Evolutionary conservation across 1,284 basidiomycete genomes (phyloP).

Genomic region (Sanghuangporus baumii): DNA sequence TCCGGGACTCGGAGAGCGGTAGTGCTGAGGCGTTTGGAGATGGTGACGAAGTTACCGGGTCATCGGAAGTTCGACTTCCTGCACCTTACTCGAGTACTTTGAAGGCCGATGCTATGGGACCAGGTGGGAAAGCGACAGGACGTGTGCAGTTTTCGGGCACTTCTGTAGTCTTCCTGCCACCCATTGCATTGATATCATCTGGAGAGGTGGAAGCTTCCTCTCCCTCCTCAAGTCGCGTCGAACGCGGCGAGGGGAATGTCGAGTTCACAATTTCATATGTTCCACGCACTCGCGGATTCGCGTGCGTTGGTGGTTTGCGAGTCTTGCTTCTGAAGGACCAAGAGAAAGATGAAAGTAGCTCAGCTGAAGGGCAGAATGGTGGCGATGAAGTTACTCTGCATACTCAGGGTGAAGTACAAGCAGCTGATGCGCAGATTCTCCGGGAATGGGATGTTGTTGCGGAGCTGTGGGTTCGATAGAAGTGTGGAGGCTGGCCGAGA

Average conservation of each 20-base stretch:
- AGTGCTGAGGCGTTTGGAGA: conserved; percentile 7
- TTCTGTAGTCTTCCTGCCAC: conserved; percentile 43
- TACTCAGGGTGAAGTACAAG: conserved; percentile 18
- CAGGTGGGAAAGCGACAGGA: not conserved
- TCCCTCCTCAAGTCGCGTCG: conserved; percentile 20
- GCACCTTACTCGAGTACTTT: conserved; percentile 5
- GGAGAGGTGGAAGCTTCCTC: not conserved
- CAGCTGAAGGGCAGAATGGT: not conserved
- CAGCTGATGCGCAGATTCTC: conserved; percentile 36
- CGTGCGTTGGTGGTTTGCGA: conserved; percentile 14
- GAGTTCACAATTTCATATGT: conserved; percentile 12
- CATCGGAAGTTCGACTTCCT: not conserved
- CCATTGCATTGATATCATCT: conserved; percentile 22
- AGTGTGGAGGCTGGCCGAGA: not conserved
- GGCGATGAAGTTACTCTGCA: conserved; percentile 21
- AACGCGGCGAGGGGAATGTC: conserved; percentile 12
- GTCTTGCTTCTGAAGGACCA: conserved; percentile 37
- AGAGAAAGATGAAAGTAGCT: conserved; percentile 19
- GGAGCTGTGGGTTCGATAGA: conserved; percentile 53
- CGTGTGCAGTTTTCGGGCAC: conserved; percentile 45
- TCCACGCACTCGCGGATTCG: conserved; percentile 12
- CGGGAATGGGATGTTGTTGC: conserved; percentile 65
- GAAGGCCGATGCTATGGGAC: not conserved
- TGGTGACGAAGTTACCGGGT: not conserved
- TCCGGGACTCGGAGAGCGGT: not conserved